phyloP scores from a whole-genome alignment of 129 eudicot species.

The Apium graveolens region DNA sequence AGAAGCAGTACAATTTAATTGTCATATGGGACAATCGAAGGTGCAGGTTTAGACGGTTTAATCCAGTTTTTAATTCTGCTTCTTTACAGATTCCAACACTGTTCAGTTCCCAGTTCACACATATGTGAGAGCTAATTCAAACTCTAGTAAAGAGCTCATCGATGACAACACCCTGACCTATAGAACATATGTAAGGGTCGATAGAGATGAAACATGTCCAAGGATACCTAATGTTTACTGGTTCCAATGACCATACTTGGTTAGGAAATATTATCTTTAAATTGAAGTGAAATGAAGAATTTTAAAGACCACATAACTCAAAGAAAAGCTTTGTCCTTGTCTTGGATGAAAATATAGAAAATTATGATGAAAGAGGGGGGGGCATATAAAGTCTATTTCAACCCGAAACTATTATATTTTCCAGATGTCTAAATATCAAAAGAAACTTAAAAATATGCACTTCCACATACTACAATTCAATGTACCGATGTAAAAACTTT shows the following conservation, averaged over 20 bases:
- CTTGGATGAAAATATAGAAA: neutral
- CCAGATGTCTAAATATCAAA: neutral
- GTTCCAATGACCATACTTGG: neutral
- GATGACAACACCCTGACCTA: neutral
- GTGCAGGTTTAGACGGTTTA: neutral
- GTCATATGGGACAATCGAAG: neutral
- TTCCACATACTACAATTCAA: neutral
- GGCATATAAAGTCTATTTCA: neutral
- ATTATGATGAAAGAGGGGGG: neutral
- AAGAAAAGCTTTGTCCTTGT: neutral
- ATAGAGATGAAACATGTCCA: neutral
- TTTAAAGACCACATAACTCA: neutral
- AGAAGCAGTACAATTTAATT: neutral
- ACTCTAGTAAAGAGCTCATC: neutral
- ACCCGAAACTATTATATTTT: neutral
- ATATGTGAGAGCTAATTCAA: neutral
- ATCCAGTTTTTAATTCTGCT: neutral
- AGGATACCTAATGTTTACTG: neutral
- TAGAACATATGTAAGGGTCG: neutral
- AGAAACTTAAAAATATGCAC: neutral
- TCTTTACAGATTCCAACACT: neutral
- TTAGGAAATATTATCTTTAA: neutral
- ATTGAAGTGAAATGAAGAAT: neutral
- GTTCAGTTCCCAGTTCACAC: constrained; percentile 1
- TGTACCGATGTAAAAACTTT: neutral